Percentiles rank a stretch among this genome's conserved stretches.
phyloP scores from a whole-genome alignment of 768 basidiomycete genomes.

The Antrodiella citrinella region DNA sequence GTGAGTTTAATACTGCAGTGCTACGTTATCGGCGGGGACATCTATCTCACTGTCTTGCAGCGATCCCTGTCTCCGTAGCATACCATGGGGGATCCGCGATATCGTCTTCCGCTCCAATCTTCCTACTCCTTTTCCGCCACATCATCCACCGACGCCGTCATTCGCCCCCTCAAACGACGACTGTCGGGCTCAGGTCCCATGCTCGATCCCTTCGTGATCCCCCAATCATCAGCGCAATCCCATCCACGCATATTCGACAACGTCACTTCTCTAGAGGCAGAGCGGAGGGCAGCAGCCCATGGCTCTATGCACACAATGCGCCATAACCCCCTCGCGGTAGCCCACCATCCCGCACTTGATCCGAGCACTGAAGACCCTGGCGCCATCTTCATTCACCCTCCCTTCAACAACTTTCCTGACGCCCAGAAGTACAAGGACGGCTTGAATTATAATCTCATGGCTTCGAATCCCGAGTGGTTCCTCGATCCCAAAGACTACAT shows the following conservation, averaged over 20 bases:
- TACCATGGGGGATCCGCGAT: constrained; percentile 15
- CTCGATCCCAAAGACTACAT: constrained; percentile 60
- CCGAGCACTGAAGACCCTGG: constrained; percentile 59
- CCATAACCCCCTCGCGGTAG: constrained; percentile 7
- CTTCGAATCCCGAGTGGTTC: constrained; percentile 78
- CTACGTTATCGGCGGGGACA: background rate
- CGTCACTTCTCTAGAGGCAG: background rate
- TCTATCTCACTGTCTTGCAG: background rate
- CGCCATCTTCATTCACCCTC: constrained; percentile 66
- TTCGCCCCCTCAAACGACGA: constrained; percentile 14
- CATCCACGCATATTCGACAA: constrained; percentile 1
- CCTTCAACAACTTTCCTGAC: constrained; percentile 60
- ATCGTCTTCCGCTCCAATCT: constrained; percentile 13
- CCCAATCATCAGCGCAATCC: constrained; percentile 2
- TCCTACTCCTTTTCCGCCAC: constrained; percentile 10
- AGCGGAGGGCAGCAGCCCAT: background rate
- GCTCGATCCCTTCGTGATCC: constrained; percentile 1
- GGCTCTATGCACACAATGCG: background rate
- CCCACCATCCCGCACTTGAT: constrained; percentile 30
- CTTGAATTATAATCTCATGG: constrained; percentile 61
- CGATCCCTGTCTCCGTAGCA: background rate
- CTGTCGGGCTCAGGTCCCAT: constrained; percentile 4
- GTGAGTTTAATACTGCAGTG: too few species aligned
- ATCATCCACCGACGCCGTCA: constrained; percentile 1
- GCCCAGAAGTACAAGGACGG: constrained; percentile 56